Evolutionary conservation across 148 eudicot species (phyloP).

Genomic region (Fallopia convolvulus): DNA sequence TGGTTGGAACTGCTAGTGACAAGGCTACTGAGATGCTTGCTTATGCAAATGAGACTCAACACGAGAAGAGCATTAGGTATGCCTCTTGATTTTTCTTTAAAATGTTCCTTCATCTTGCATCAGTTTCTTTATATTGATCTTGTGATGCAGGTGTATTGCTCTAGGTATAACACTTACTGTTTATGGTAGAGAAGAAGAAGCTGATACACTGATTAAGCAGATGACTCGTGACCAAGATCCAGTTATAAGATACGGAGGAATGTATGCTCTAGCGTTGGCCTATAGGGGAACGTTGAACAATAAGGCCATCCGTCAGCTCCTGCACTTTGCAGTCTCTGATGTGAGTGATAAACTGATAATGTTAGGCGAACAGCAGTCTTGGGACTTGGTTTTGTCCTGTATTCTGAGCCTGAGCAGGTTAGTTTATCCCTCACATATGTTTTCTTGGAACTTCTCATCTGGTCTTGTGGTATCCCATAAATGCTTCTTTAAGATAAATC

Average conservation of each 20-base stretch:
- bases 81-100: conserved; percentile 10
- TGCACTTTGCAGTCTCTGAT: conserved; percentile 98
- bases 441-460: not conserved
- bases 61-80: conserved; percentile 95
- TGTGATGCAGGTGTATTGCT: no score
- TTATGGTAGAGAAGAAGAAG: no score
- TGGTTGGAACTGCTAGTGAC: conserved; percentile 99
- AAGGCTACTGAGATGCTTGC: conserved; percentile 98
- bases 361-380: conserved; percentile 96
- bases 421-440: conserved; percentile 15
- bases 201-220: conserved; percentile 84
- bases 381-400: conserved; percentile 95
- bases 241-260: conserved; percentile 91
- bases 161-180: no score
- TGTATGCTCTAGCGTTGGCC: conserved; percentile 97
- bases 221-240: conserved; percentile 99
- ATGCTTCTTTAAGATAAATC: not conserved
- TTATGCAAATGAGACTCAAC: conserved; percentile 97
- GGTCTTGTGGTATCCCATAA: not conserved
- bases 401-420: conserved; percentile 97
- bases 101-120: not conserved
- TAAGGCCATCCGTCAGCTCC: conserved; percentile 96
- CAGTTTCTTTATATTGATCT: no score
- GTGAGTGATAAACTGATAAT: conserved; percentile 96
- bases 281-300: conserved; percentile 94